Base-by-base conservation (phyloP, 2,329 filamentous ascomycete genomes). In the Ophiocordyceps camponoti-floridani region DNA sequence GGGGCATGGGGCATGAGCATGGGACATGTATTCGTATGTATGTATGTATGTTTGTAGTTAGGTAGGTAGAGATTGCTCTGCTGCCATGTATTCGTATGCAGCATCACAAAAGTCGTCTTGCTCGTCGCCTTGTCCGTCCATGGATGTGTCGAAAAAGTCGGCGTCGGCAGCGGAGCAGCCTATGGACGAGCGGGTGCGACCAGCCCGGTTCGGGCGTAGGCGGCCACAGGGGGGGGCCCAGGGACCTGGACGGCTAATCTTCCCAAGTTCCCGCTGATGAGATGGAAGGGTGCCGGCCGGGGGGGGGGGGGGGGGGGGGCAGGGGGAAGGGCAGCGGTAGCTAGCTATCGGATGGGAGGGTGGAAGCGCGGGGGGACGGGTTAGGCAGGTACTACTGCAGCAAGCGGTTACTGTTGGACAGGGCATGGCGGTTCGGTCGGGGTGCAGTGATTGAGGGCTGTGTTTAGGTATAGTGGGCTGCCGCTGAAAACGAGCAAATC, bases 91-190 rank as follows among this genome's bases (percentile, higher is more conserved):
- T n/a, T n/a, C n/a, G 33, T 37, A 37, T 37, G 33, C 33, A 37
- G 33, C 33, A 37, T 37, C 33, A 37, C 33, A 33, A 33, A 12
- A 33, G 31, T 33, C 31, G 31, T 33, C 14, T 23, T 16, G 19
- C 19, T 26, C 14, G 13, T 28, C 26, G 28, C 11, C 13, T 14
- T 42, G 2, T 30, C 28, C 16, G 7, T 41, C 5, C 23, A 10
- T 23, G 40, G 31, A 35, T 35, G 14, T 9, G 18, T 7, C 16
- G 10, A 10, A 38, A 38, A 38, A 37, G 43, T 31, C 42, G 42
- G 45, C 45, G 38, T 40, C 45, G 30, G 42, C 41, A 45, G 44
- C 44, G 41, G 45, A 26, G 30, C 42, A 42, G 42, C 13, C 27
- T 41, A 46, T n/a, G 42, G 37, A 38, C 35, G 40, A 41, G 40